phyloP scores from a whole-genome alignment of 2,329 filamentous ascomycete species.

The Trematosphaeria pertusa region DNA sequence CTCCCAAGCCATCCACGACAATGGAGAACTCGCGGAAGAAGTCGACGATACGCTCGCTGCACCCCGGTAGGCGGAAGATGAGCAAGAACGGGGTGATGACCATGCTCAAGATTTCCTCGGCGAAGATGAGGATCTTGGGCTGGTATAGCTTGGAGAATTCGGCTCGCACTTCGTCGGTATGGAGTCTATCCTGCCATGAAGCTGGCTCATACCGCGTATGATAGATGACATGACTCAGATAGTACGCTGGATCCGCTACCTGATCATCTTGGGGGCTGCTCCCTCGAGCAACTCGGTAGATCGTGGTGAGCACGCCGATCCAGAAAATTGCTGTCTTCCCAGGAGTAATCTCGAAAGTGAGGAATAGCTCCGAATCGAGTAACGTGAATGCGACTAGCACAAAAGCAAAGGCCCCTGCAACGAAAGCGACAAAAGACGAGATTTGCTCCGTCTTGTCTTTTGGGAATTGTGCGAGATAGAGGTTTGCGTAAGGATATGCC shows the following conservation, averaged over 20 bases:
- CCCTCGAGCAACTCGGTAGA: conserved; percentile 84
- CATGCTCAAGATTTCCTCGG: conserved; percentile 92
- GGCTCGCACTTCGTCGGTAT: conserved; percentile 89
- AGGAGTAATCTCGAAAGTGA: conserved; percentile 88
- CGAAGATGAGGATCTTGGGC: conserved; percentile 87
- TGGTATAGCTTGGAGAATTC: conserved; percentile 94
- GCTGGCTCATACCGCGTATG: conserved; percentile 92
- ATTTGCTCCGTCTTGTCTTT: conserved; percentile 91
- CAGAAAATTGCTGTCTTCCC: conserved; percentile 93
- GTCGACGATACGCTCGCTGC: conserved; percentile 91
- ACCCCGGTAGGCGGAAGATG: conserved; percentile 83
- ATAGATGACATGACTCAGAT: conserved; percentile 85
- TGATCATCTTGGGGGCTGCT: conserved; percentile 84
- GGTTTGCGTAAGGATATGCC: conserved; percentile 90
- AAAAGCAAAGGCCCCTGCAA: conserved; percentile 84
- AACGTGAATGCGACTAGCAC: conserved; percentile 84
- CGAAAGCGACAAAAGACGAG: conserved; percentile 83
- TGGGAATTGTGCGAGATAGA: conserved; percentile 95
- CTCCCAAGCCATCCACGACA: conserved; percentile 93
- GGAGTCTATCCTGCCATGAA: conserved; percentile 88
- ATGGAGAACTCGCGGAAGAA: conserved; percentile 98
- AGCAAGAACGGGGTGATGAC: conserved; percentile 90
- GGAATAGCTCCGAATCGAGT: conserved; percentile 88
- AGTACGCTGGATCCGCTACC: conserved; percentile 91
- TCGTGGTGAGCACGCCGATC: conserved; percentile 78